Percentiles rank a stretch among this genome's conserved stretches.
Conservation (phyloP, 148 eudicot genomes). For the Spergularia bocconei region DNA sequence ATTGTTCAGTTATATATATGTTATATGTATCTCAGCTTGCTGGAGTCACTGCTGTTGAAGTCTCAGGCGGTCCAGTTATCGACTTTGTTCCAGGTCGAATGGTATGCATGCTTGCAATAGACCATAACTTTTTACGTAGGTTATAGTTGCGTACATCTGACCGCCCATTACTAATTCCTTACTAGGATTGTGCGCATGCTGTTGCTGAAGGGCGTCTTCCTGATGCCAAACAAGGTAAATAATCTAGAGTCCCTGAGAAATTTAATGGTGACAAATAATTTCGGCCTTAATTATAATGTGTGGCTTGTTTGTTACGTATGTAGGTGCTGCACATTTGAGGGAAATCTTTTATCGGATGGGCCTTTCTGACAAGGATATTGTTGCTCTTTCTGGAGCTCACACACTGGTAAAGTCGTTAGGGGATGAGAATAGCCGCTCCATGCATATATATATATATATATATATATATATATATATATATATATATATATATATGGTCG, state of each 20-base stretch:
- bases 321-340: conserved; percentile 72
- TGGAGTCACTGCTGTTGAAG: conserved; percentile 90
- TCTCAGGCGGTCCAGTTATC: conserved; percentile 86
- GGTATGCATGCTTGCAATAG: conserved; percentile 31
- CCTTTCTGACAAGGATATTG: conserved; percentile 77
- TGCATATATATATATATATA: no score
- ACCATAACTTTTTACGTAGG: not conserved
- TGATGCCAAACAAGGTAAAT: conserved; percentile 63
- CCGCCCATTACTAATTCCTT: not conserved
- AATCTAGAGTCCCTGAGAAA: no score
- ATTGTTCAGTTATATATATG: not conserved
- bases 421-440: no score
- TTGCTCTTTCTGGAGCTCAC: conserved; percentile 86
- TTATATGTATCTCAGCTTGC: conserved; percentile 57
- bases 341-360: conserved; percentile 79
- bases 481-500: no score
- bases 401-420: conserved; percentile 52
- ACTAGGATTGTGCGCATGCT: conserved; percentile 52
- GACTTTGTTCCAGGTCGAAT: conserved; percentile 71
- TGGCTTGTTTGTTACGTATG: not conserved
- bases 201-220: conserved; percentile 93
- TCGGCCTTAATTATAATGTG: no score
- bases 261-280: no score
- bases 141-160: not conserved
- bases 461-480: no score